Evolutionary conservation across 2,329 filamentous ascomycete species (phyloP).

Genomic region (Thelonectria rubi): DNA sequence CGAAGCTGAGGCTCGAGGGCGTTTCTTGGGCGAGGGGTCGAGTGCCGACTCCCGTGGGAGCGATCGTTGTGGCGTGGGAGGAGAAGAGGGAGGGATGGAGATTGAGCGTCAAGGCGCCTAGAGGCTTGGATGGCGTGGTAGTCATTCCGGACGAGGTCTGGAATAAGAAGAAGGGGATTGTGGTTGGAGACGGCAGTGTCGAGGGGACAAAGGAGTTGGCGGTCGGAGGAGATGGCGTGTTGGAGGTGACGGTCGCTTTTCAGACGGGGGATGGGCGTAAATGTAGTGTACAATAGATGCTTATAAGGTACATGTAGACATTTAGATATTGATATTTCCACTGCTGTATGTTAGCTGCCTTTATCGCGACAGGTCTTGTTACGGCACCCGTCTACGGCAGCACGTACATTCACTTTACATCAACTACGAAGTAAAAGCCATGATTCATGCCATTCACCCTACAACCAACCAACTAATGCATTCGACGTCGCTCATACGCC

Average conservation of each 20-base stretch:
- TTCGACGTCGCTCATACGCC: not conserved
- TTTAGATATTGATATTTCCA: not conserved
- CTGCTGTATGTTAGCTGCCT: too few relatives aligned
- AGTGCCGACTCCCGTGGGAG: not conserved
- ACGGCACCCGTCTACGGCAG: too few relatives aligned
- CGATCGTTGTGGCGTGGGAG: constrained; percentile 8
- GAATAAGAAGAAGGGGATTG: not conserved
- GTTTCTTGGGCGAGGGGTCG: constrained; percentile 10
- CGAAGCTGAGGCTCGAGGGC: not conserved
- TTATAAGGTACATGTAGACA: not conserved
- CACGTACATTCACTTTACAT: not conserved
- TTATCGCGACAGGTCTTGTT: too few relatives aligned
- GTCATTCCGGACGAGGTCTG: constrained; percentile 5
- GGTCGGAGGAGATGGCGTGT: not conserved
- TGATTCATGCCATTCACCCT: not conserved
- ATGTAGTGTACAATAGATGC: not conserved
- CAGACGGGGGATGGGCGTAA: not conserved
- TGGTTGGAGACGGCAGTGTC: not conserved
- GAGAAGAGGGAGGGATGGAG: constrained; percentile 1
- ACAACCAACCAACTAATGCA: not conserved
- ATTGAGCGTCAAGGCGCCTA: not conserved
- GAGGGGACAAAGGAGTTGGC: not conserved
- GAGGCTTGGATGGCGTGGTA: not conserved
- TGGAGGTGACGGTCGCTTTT: not conserved
- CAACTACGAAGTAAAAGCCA: not conserved